These are phyloP conservation scores for Botrytis elliptica DNA, from an alignment of 2,329 filamentous ascomycete genomes.

Conservation along the genomic window DNA sequence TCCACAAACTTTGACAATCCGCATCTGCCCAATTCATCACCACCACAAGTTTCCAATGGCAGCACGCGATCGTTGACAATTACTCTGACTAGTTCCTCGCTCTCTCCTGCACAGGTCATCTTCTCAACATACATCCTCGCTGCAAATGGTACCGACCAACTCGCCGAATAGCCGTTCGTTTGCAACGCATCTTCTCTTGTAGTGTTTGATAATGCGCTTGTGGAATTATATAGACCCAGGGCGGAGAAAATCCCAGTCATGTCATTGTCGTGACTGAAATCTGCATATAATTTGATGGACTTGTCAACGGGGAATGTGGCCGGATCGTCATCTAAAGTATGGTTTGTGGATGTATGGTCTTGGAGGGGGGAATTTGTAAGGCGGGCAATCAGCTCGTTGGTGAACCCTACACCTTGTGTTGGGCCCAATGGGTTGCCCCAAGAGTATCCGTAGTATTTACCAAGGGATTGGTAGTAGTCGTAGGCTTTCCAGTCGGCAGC, in stretches of 20 bases:
- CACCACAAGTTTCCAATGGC: conserved; percentile 66
- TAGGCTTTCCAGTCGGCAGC: conserved; percentile 72
- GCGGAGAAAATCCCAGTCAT: conserved; percentile 76
- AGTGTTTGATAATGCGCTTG: conserved; percentile 51
- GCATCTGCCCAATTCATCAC: conserved; percentile 71
- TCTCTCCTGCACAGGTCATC: conserved; percentile 61
- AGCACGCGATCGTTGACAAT: conserved; percentile 83
- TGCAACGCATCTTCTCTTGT: conserved; percentile 50
- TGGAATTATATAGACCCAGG: conserved; percentile 73
- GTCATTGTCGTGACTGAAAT: conserved; percentile 90
- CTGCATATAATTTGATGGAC: conserved; percentile 67
- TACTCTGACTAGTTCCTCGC: conserved; percentile 72
- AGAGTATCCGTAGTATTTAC: conserved; percentile 82
- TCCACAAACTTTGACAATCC: conserved; percentile 67
- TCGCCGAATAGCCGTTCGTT: conserved; percentile 68
- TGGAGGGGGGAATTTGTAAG: conserved; percentile 67
- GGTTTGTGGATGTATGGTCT: conserved; percentile 75
- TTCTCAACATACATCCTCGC: conserved; percentile 85
- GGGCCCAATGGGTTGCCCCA: conserved; percentile 75
- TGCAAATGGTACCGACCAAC: conserved; percentile 81
- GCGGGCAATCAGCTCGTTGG: conserved; percentile 82
- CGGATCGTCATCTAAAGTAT: conserved; percentile 66
- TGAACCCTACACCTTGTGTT: conserved; percentile 83
- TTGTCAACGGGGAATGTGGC: conserved; percentile 69
- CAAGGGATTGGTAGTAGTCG: conserved; percentile 75